Conservation (phyloP, 345 rosid species). For the Rhodamnia argentea region DNA sequence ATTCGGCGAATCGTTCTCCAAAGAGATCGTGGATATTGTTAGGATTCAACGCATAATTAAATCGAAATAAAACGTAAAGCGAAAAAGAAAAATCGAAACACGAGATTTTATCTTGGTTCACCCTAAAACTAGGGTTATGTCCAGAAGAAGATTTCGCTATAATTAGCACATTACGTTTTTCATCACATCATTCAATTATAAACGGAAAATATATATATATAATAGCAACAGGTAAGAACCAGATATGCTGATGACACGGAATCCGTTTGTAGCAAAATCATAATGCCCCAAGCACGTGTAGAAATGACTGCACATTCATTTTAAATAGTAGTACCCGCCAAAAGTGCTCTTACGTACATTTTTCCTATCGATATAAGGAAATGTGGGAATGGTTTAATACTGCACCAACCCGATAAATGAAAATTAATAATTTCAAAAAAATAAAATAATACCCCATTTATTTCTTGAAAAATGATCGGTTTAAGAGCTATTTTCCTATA, state of each 20-base stretch:
- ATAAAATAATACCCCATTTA: not conserved
- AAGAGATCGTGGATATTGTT: no score
- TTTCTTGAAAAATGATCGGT: accelerated
- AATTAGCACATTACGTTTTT: no score
- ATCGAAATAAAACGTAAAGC: no score
- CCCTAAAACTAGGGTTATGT: no score
- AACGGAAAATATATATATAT: no score
- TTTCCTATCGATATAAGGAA: not conserved
- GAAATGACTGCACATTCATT: not conserved
- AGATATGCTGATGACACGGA: not conserved
- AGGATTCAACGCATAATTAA: no score
- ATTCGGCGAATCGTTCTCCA: not conserved
- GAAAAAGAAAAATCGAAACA: no score
- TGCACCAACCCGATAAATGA: not conserved
- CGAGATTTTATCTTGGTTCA: no score
- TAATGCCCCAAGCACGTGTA: not conserved
- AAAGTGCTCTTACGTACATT: not conserved
- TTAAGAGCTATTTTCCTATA: no score
- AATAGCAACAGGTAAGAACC: no score
- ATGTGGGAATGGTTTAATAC: not conserved
- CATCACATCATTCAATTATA: no score
- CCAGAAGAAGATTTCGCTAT: no score
- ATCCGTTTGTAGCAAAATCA: not conserved
- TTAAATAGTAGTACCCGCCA: not conserved
- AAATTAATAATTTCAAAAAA: not conserved